Evolutionary conservation across 352 stramenopile species (phyloP).

Genomic region (Phytophthora parvispora): DNA sequence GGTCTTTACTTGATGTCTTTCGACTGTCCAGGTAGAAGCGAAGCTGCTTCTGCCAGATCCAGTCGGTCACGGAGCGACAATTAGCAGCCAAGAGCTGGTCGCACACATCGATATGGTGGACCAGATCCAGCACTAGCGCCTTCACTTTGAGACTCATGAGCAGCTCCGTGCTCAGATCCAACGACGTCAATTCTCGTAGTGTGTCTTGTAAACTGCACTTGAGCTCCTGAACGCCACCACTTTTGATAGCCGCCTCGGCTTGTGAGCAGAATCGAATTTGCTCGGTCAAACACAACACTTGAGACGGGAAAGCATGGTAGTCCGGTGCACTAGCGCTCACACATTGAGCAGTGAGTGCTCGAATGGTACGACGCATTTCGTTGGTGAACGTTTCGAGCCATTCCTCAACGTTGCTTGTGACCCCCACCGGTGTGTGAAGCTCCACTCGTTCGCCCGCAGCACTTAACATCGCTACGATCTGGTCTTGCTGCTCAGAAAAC

Average conservation of each 20-base stretch:
- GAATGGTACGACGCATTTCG: constrained; percentile 93
- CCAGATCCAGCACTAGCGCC: constrained; percentile 94
- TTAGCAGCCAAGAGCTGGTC: constrained; percentile 85
- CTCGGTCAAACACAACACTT: constrained; percentile 94
- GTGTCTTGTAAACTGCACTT: constrained; percentile 78
- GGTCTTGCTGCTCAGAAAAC: constrained; percentile 85
- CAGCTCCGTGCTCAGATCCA: constrained; percentile 89
- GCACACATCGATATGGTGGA: constrained; percentile 97
- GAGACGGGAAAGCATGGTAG: constrained; percentile 91
- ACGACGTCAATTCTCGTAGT: constrained; percentile 73
- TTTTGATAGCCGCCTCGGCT: constrained; percentile 88
- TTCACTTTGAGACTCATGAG: constrained; percentile 97
- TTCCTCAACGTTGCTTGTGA: constrained; percentile 94
- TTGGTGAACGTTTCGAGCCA: constrained; percentile 94
- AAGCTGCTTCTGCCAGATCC: constrained; percentile 96
- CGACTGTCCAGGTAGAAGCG: constrained; percentile 88
- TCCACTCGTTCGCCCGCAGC: constrained; percentile 84
- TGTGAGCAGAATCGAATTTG: constrained; percentile 94
- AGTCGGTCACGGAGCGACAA: constrained; percentile 73
- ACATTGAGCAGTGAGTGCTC: constrained; percentile 80
- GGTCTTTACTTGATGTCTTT: constrained; percentile 46
- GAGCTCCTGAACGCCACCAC: constrained; percentile 72
- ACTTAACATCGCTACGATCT: constrained; percentile 93
- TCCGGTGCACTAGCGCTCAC: constrained; percentile 82
- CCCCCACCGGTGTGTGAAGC: constrained; percentile 82